phyloP scores from a whole-genome alignment of 257 asterid species.

The Nicotiana undulata region DNA sequence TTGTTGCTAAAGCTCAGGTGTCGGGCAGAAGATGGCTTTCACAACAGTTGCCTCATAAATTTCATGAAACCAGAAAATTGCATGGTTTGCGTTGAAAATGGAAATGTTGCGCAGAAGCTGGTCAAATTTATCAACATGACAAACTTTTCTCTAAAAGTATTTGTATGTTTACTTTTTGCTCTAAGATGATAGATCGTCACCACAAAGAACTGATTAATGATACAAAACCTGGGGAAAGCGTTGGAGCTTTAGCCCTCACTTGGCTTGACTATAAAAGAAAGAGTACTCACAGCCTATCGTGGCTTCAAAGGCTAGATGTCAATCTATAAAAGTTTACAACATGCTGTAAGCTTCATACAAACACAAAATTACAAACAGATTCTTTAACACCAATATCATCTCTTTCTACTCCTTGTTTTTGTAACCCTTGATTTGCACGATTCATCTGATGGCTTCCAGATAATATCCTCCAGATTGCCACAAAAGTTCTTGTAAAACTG shows the following conservation, averaged over 20 bases:
- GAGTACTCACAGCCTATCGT: neutral
- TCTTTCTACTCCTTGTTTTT: constrained; percentile 46
- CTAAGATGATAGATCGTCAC: neutral
- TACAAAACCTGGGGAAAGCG: neutral
- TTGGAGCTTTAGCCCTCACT: neutral
- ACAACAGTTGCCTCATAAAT: neutral
- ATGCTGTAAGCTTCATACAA: neutral
- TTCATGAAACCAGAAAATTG: neutral
- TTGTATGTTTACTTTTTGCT: neutral
- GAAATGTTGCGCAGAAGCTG: neutral
- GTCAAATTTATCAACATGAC: neutral
- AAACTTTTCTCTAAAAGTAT: neutral
- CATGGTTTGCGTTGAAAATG: neutral
- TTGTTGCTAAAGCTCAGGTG: neutral
- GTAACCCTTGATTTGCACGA: constrained; percentile 42
- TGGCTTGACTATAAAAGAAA: neutral
- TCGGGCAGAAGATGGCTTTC: neutral
- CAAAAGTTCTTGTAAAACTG: constrained; percentile 93
- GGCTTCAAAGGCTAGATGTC: neutral
- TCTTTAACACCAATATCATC: constrained; percentile 18
- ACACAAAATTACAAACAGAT: neutral
- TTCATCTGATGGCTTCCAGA: constrained; percentile 77
- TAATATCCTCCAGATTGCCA: constrained; percentile 75
- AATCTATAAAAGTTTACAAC: no score
- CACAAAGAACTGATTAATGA: neutral